phyloP scores from a whole-genome alignment of 805 yeast genomes.

The Starmerella apis region DNA sequence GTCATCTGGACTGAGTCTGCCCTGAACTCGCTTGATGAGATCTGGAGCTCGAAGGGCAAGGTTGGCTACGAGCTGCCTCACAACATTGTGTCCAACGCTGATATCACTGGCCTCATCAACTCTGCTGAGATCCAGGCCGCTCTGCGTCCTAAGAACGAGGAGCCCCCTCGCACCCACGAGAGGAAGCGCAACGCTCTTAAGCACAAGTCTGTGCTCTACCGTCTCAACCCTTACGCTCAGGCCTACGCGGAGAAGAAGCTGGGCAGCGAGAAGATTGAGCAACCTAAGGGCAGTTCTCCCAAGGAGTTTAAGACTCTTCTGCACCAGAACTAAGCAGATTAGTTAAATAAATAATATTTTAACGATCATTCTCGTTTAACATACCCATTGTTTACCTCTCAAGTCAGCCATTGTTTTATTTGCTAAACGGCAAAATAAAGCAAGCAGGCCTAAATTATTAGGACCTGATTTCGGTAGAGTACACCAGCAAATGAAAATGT shows the following conservation, averaged over 20 bases:
- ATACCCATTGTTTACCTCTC: not conserved
- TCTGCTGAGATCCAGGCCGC: conserved; percentile 98
- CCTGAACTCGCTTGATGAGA: conserved; percentile 88
- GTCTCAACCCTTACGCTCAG: conserved; percentile 99
- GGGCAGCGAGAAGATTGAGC: conserved; percentile 69
- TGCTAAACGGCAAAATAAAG: too few relatives aligned
- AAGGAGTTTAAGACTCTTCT: conserved; percentile 29
- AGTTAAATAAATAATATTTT: not conserved
- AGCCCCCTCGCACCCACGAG: conserved; percentile 89
- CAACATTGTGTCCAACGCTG: conserved; percentile 91
- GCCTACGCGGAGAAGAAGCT: conserved; percentile 85
- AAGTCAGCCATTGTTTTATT: too few relatives aligned
- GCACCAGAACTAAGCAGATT: conserved; percentile 28
- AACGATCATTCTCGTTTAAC: not conserved
- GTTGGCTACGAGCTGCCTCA: conserved; percentile 85
- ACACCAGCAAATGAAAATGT: too few relatives aligned
- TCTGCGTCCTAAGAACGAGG: conserved; percentile 81
- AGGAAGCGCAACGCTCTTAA: conserved; percentile 98
- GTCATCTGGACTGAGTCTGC: conserved; percentile 99
- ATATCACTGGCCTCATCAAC: conserved; percentile 94
- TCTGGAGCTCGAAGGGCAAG: conserved; percentile 94
- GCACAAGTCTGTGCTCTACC: conserved; percentile 96
- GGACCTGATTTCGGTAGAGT: too few relatives aligned
- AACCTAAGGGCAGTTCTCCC: conserved; percentile 37
- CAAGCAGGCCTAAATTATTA: too few relatives aligned